These are phyloP conservation scores for Clonostachys rosea DNA, from an alignment of 2,329 filamentous ascomycete species.

Conservation along the genomic window DNA sequence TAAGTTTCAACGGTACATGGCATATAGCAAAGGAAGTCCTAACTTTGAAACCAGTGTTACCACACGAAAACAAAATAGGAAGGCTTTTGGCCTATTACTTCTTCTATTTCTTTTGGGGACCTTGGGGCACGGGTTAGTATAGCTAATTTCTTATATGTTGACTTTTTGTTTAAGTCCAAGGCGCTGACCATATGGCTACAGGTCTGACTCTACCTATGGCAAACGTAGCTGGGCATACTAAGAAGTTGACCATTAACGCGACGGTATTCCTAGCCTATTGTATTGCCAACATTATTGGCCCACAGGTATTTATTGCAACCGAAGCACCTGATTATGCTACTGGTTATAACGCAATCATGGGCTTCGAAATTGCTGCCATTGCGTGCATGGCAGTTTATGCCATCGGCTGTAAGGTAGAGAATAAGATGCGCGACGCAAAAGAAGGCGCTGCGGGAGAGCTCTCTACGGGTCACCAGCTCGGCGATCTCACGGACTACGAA, in stretches of 20 bases:
- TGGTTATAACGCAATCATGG: constrained; percentile 30
- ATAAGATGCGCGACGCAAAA: too few species aligned
- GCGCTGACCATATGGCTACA: not conserved
- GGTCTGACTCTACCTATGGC: not conserved
- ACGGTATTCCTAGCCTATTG: constrained; percentile 3
- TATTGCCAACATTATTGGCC: constrained; percentile 3
- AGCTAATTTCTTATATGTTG: constrained; percentile 1
- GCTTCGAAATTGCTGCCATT: too few species aligned
- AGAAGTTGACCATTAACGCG: not conserved
- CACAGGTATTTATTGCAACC: constrained; percentile 1
- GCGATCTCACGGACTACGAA: too few species aligned
- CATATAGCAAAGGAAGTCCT: too few species aligned
- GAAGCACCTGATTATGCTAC: constrained; percentile 1
- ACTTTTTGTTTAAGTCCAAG: not conserved
- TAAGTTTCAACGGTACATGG: too few species aligned
- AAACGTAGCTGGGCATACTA: constrained; percentile 8
- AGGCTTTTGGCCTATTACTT: not conserved
- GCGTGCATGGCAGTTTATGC: too few species aligned
- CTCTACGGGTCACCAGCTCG: too few species aligned
- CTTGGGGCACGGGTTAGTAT: not conserved
- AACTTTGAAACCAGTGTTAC: too few species aligned
- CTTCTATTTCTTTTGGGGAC: not conserved
- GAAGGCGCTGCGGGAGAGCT: too few species aligned
- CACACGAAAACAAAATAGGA: not conserved
- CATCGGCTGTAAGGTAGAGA: too few species aligned